Conservation (phyloP, 2,329 filamentous ascomycete species). For the Aspergillus sclerotialis region DNA sequence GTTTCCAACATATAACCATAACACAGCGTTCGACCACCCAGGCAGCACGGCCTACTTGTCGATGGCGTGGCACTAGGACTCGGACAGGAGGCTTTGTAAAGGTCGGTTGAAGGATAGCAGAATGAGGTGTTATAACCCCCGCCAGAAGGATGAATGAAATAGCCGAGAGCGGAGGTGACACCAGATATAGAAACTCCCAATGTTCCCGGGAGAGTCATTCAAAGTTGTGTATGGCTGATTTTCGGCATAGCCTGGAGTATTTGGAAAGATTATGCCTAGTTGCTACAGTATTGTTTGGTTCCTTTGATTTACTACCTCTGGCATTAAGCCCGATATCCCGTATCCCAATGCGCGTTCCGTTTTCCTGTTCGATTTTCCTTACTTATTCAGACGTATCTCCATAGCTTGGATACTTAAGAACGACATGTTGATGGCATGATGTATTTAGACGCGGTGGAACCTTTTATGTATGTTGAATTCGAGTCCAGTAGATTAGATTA, state of each 20-base stretch:
- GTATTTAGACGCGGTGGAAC: background rate
- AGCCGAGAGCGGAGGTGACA: no score
- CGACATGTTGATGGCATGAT: slow-evolving; percentile 1
- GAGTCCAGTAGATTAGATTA: no score
- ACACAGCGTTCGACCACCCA: background rate
- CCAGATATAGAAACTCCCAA: no score
- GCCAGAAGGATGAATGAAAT: background rate
- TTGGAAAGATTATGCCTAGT: slow-evolving; percentile 22
- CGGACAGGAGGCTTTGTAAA: background rate
- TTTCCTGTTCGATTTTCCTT: slow-evolving; percentile 4
- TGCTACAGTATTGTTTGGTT: slow-evolving; percentile 7
- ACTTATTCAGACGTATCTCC: slow-evolving; percentile 8
- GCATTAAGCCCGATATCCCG: slow-evolving; percentile 9
- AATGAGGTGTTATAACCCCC: background rate
- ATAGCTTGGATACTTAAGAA: slow-evolving; percentile 14
- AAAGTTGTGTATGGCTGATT: slow-evolving; percentile 9
- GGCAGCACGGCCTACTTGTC: no score
- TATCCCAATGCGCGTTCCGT: slow-evolving; percentile 5
- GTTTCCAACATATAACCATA: background rate
- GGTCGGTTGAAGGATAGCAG: background rate
- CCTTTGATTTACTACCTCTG: no score
- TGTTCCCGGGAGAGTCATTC: no score
- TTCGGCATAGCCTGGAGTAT: slow-evolving; percentile 27
- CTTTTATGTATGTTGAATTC: background rate
- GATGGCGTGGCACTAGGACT: background rate